A percentile compares a stretch with the other conserved stretches of the same genome.
Evolutionary conservation across 148 eudicot species (phyloP).

Genomic region (Dianthus caryophyllus): DNA sequence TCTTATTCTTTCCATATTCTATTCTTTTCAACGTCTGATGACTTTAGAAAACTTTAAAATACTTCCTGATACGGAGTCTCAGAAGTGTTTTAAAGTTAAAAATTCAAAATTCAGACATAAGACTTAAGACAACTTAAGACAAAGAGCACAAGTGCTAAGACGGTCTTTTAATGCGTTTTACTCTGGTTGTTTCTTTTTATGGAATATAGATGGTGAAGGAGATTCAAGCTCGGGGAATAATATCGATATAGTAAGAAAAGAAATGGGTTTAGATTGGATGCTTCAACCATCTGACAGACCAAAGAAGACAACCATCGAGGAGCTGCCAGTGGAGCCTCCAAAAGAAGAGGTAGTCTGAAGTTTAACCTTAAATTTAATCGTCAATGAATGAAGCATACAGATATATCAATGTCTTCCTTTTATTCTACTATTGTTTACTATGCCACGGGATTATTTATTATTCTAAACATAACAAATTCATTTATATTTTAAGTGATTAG

Average conservation of each 20-base stretch:
- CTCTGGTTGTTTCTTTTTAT: background rate
- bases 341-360: constrained; percentile 50
- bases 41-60: too few relatives aligned
- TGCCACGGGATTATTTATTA: too few relatives aligned
- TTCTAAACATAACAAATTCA: background rate
- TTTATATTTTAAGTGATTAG: background rate
- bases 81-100: too few relatives aligned
- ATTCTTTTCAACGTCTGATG: too few relatives aligned
- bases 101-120: too few relatives aligned
- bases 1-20: too few relatives aligned
- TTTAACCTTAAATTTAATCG: background rate
- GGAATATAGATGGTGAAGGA: constrained; percentile 28
- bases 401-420: too few relatives aligned
- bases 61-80: too few relatives aligned
- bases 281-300: constrained; percentile 56
- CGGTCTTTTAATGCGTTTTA: background rate
- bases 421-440: too few relatives aligned
- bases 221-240: constrained; percentile 23
- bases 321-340: constrained; percentile 44
- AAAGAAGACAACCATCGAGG: constrained; percentile 24
- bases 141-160: too few relatives aligned
- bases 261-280: constrained; percentile 97
- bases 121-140: too few relatives aligned
- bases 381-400: background rate
- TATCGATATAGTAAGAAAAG: constrained; percentile 52